Evolutionary conservation across 345 rosid genomes (phyloP), one percentile per base, ranked within the genome.

Genomic region (Euclidium syriacum): DNA sequence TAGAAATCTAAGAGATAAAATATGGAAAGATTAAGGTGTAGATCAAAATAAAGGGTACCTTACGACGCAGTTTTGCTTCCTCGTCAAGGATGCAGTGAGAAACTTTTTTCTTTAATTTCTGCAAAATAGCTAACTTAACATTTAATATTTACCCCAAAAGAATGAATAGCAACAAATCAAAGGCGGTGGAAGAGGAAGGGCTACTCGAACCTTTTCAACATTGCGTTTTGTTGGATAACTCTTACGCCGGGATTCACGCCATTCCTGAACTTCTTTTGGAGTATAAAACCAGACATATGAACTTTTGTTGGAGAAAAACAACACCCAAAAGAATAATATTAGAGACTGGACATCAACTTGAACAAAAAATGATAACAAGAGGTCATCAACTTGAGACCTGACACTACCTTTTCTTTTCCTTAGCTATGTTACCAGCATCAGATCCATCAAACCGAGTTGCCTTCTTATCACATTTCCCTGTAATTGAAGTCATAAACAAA

Each of bases 181-280:
- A 61, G 35, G n/a, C 56, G 2, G 46, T 42, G 32, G 55, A 67
- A 42, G 34, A 41, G 7, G 49, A 35, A 59, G 55, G 32, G 41
- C 17, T 18, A 73, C 73, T 30, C 76, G 39, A 72, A 86, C 97
- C 90, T 84, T 80, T 75, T 78, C 71, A 12, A 77, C 54, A 58
- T 74, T 78, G 76, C 68, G 70, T 58, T 77, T 80, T 27, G 92
- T 68, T 57, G 99, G 96, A 75, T 59, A 83, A 72, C 83, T 76
- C 77, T 73, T 94, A 71, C 69, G 87, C 34, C 97, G 97, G 57
- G 80, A 82, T 58, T 83, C 86, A 69, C 87, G 67, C 99, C 99
- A 94, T 75, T 71, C 78, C 57, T 71, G 75, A 75, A 90, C 69
- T 78, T 94, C 97, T 75, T 81, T 76, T 67, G 77, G 71, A 23